Conservation (phyloP, 2,329 filamentous ascomycete species). For the Xylaria sp. region DNA sequence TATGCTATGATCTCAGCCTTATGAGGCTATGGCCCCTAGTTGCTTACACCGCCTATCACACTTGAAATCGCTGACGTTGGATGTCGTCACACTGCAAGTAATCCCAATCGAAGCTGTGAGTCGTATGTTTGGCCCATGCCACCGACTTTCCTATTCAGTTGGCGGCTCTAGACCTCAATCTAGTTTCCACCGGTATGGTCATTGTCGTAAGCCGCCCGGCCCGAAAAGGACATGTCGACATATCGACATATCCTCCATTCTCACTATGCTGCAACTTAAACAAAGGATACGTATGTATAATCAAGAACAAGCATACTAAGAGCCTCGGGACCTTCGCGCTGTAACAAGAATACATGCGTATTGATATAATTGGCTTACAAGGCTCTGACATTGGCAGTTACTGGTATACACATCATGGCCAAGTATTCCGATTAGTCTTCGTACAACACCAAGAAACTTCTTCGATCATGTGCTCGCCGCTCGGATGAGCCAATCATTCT, state of each 20-base stretch:
- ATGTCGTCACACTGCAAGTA: constrained; percentile 15
- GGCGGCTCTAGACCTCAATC: not conserved
- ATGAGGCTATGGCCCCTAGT: constrained; percentile 12
- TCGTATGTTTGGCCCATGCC: constrained; percentile 1
- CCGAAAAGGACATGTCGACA: not conserved
- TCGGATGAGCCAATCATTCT: not conserved
- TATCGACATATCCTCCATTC: no score
- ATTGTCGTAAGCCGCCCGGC: not conserved
- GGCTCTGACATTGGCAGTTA: not conserved
- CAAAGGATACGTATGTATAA: no score
- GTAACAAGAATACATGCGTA: no score
- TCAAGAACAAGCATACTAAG: no score
- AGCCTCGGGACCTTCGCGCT: no score
- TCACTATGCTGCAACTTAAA: no score
- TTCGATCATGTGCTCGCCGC: not conserved
- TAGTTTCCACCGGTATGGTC: not conserved
- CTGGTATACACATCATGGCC: not conserved
- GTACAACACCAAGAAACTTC: no score
- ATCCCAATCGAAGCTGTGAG: not conserved
- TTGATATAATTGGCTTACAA: no score
- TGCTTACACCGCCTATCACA: constrained; percentile 30
- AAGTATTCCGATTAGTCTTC: not conserved
- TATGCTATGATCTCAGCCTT: constrained; percentile 25
- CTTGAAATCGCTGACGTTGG: constrained; percentile 29
- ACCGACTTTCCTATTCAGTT: not conserved